A percentile compares a stretch with the other conserved stretches of the same genome.
These are phyloP conservation scores for Perilla frutescens DNA, from an alignment of 257 asterid genomes.

Conservation along the genomic window DNA sequence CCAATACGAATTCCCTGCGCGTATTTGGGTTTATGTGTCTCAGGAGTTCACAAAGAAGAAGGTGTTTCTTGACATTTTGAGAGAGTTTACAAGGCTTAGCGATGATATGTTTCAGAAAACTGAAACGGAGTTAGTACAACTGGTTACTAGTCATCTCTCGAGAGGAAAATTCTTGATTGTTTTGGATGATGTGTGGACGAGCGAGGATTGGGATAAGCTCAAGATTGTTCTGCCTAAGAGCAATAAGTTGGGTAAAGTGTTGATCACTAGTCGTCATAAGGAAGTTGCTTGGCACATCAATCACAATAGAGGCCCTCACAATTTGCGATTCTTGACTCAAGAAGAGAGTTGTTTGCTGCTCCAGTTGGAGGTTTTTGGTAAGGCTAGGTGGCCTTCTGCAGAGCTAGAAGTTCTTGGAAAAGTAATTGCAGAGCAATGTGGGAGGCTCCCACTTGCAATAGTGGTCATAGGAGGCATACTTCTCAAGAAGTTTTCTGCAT, in stretches of 20 bases:
- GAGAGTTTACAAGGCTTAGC: slow-evolving; percentile 33
- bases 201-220: slow-evolving; percentile 44
- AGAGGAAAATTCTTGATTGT: slow-evolving; percentile 43
- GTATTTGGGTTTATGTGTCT: slow-evolving; percentile 52
- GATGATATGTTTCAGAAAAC: slow-evolving; percentile 35
- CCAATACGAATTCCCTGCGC: slow-evolving; percentile 46
- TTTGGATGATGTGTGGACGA: slow-evolving; percentile 54
- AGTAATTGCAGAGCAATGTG: slow-evolving; percentile 45
- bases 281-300: slow-evolving; percentile 42
- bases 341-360: slow-evolving; percentile 54
- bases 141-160: slow-evolving; percentile 27
- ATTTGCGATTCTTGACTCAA: slow-evolving; percentile 40
- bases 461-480: slow-evolving; percentile 65
- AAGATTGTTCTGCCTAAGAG: slow-evolving; percentile 42
- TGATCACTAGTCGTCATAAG: slow-evolving; percentile 49
- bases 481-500: slow-evolving; percentile 29
- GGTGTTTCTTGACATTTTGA: slow-evolving; percentile 46
- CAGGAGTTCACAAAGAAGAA: slow-evolving; percentile 45
- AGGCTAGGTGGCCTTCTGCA: slow-evolving; percentile 38
- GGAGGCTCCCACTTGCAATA: slow-evolving; percentile 61
- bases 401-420: slow-evolving; percentile 44
- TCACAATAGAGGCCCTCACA: slow-evolving; percentile 37
- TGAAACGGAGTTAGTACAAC: slow-evolving; percentile 35
- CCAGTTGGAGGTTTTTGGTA: slow-evolving; percentile 46
- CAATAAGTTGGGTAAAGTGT: slow-evolving; percentile 44